These are phyloP conservation scores for Leccinum pallidistipes DNA, from an alignment of 1,284 basidiomycete genomes.

Conservation along the genomic window DNA sequence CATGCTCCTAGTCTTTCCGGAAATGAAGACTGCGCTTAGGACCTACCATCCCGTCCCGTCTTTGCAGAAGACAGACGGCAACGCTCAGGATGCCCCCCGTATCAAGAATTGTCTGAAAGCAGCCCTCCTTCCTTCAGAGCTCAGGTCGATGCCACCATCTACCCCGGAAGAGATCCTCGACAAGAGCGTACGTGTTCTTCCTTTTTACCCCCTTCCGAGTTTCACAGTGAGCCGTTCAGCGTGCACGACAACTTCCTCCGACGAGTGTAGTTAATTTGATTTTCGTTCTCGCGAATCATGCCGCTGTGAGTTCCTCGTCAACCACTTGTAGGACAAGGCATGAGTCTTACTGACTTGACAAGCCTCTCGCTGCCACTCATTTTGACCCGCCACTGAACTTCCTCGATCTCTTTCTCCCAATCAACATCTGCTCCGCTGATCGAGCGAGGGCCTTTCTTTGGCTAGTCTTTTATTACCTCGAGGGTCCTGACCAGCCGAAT, in stretches of 20 bases:
- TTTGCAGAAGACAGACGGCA: slow-evolving; percentile 62
- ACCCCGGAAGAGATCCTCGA: slow-evolving; percentile 70
- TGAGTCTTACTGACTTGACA: slow-evolving; percentile 11
- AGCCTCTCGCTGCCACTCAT: slow-evolving; percentile 71
- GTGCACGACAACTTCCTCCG: slow-evolving; percentile 60
- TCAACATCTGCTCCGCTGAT: slow-evolving; percentile 65
- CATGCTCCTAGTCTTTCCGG: slow-evolving; percentile 48
- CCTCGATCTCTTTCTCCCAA: slow-evolving; percentile 78
- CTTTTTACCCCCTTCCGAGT: background rate
- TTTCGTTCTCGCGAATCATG: slow-evolving; percentile 71
- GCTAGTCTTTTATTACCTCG: slow-evolving; percentile 77
- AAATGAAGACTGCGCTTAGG: slow-evolving; percentile 69
- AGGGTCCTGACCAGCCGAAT: slow-evolving; percentile 55
- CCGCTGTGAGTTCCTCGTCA: slow-evolving; percentile 48
- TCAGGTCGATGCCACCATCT: slow-evolving; percentile 61
- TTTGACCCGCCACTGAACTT: slow-evolving; percentile 77
- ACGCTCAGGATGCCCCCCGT: slow-evolving; percentile 70
- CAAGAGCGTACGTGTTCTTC: slow-evolving; percentile 49
- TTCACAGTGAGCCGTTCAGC: slow-evolving; percentile 38
- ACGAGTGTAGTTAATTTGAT: slow-evolving; percentile 71
- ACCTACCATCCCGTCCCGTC: slow-evolving; percentile 74
- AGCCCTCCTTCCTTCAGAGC: slow-evolving; percentile 72
- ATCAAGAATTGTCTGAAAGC: slow-evolving; percentile 78
- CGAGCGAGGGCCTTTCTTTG: slow-evolving; percentile 79
- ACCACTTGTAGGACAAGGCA: background rate